Evolutionary conservation across 2,329 filamentous ascomycete species (phyloP), one percentile per base, ranked within the genome.

Genomic region (Apiospora malaysiana): DNA sequence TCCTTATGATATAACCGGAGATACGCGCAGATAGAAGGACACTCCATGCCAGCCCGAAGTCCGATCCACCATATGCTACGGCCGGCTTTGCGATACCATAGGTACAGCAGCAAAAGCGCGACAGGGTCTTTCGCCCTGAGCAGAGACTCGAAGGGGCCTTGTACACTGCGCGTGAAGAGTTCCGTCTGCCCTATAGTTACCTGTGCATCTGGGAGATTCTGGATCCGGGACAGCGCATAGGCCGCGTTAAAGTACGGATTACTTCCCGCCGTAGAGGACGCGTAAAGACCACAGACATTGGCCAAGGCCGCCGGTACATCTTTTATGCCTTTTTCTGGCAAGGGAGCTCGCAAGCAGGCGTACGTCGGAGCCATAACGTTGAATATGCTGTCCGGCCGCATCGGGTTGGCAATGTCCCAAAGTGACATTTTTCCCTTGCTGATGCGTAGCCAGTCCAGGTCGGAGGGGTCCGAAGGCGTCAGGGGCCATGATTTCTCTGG

Each of bases 11-110:
- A 74, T 2, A 74, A 69, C 2, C 46, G 74, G 4, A 85, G 71
- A 59, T 85, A 85, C 16, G 71, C 72, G 70, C 77, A 77, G 56
- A 85, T 85, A n/a, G 83, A 77, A 46, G 81, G 81, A 59, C 81
- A 80, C 74, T 85, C 84, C 46, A 85, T 78, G 68, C 78, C 78
- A 1, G 82, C 81, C 45, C 83, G 77, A 0, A 84, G 76, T 25
- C 79, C 79, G 71, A 85, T 80, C 82, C 82, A 85, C 83, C 83
- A 85, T 72, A 84, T 79, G 74, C 77, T 77, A 21, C 78, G 78
- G 46, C 82, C 68, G 70, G 79, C 77, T 74, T 83, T 84, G 25
- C 76, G 75, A 65, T 84, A 85, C 83, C 83, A 85, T 4, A 84
- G 70, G 72, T 83, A 83, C 0, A 85, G 72, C 46, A 85, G 47